These are phyloP conservation scores for Boletellus ananas DNA, from an alignment of 768 basidiomycete genomes.

Conservation along the genomic window DNA sequence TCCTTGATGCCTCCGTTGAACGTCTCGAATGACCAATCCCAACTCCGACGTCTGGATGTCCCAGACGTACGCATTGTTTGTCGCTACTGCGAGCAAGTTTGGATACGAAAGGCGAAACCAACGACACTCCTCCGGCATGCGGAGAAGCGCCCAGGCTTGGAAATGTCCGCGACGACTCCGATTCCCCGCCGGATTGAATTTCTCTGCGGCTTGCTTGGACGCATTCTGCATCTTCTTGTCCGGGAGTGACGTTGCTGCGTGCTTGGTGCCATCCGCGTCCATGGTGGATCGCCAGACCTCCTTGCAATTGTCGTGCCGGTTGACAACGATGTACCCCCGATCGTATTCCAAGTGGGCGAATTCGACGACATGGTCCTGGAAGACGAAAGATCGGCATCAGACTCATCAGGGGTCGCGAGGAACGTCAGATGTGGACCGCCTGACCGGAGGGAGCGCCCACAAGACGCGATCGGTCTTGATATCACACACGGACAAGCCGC, in stretches of 20 bases:
- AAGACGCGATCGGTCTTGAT: conserved; percentile 44
- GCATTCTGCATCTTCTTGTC: conserved; percentile 25
- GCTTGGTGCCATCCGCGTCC: conserved; percentile 27
- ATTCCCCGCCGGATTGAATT: conserved; percentile 5
- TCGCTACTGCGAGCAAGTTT: conserved; percentile 49
- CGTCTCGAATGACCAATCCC: conserved; percentile 36
- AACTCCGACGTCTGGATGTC: conserved; percentile 52
- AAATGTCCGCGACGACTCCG: conserved; percentile 46
- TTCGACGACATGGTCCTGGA: conserved; percentile 8
- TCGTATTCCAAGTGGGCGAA: conserved; percentile 73
- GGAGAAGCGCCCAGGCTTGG: conserved; percentile 56
- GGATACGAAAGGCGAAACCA: conserved; percentile 72
- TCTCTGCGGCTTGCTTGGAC: conserved; percentile 19
- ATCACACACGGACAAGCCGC: conserved; percentile 59
- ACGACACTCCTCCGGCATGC: conserved; percentile 36
- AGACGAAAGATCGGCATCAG: conserved; percentile 1
- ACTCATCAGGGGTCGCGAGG: background rate
- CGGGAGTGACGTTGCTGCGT: conserved; percentile 29
- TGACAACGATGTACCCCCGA: conserved; percentile 67
- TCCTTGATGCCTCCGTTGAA: conserved; percentile 12
- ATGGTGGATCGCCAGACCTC: conserved; percentile 65
- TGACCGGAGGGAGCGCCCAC: conserved; percentile 61
- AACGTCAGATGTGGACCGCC: conserved; percentile 13
- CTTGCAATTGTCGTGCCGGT: conserved; percentile 50
- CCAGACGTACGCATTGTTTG: conserved; percentile 51